Conservation (phyloP, 305 asterid species). For the Fraxinus greggii region DNA sequence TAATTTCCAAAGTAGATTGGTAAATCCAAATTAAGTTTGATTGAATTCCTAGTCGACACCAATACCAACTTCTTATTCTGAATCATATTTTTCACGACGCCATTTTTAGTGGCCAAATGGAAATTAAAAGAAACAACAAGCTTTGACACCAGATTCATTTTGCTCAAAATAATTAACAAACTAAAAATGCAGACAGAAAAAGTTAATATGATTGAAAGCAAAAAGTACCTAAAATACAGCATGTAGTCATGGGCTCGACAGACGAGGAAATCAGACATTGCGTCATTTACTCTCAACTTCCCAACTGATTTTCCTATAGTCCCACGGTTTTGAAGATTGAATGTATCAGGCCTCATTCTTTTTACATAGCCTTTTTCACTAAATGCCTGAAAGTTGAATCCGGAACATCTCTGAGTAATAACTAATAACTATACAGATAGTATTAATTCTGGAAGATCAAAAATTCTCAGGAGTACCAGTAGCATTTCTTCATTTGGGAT, state of each 20-base stretch:
- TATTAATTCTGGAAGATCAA: conserved; percentile 15
- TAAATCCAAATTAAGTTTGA: not conserved
- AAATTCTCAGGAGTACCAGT: conserved; percentile 51
- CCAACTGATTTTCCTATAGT: conserved; percentile 99
- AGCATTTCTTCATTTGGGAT: conserved; percentile 96
- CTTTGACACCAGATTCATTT: not conserved
- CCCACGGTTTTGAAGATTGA: conserved; percentile 90
- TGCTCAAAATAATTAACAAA: conserved; percentile 10
- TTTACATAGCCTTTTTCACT: conserved; percentile 98
- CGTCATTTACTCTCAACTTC: conserved; percentile 82
- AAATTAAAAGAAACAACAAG: not conserved
- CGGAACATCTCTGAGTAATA: conserved; percentile 24
- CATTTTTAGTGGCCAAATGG: conserved; percentile 1
- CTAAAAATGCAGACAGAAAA: conserved; percentile 6
- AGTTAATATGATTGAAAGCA: conserved; percentile 8
- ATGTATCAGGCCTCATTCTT: conserved; percentile 95
- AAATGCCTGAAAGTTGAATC: conserved; percentile 63
- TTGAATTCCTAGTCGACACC: not conserved
- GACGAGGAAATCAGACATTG: conserved; percentile 93
- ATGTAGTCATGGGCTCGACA: conserved; percentile 93
- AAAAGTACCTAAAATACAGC: conserved; percentile 82
- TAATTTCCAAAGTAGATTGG: not conserved
- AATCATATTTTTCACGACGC: not conserved
- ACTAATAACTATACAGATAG: conserved; percentile 6
- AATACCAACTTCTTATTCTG: not conserved